Evolutionary conservation across 2,329 filamentous ascomycete species (phyloP).

Genomic region (Fusarium sp.): DNA sequence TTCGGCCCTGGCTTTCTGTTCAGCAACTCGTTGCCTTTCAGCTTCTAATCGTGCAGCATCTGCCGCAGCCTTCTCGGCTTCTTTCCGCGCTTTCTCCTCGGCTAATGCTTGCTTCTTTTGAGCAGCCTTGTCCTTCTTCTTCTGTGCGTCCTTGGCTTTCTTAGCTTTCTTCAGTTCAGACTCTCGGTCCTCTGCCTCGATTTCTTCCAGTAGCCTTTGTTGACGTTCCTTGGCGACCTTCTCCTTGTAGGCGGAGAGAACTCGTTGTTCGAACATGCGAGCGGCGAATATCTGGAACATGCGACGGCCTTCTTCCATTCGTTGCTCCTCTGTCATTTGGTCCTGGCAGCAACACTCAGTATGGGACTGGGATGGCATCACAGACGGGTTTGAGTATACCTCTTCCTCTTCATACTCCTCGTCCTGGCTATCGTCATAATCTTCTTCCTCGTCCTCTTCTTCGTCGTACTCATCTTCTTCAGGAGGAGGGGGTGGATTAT

Average conservation of each 20-base stretch:
- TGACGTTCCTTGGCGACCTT: constrained; percentile 96
- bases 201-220: constrained; percentile 87
- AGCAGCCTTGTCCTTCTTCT: constrained; percentile 92
- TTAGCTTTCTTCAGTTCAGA: constrained; percentile 87
- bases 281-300: constrained; percentile 99
- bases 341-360: constrained; percentile 73
- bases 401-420: constrained; percentile 85
- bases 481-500: constrained; percentile 77
- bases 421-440: constrained; percentile 71
- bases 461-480: constrained; percentile 82
- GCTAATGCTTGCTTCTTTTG: constrained; percentile 88
- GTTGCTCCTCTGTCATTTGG: constrained; percentile 96
- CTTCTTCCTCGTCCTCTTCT: constrained; percentile 71
- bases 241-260: constrained; percentile 96
- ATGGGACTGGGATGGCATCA: constrained; percentile 55
- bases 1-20: constrained; percentile 84
- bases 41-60: constrained; percentile 80
- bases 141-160: constrained; percentile 92
- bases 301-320: constrained; percentile 96
- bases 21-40: constrained; percentile 82
- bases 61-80: constrained; percentile 89
- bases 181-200: constrained; percentile 84
- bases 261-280: constrained; percentile 98
- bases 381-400: constrained; percentile 63
- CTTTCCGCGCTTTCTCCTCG: constrained; percentile 89